Base-by-base conservation (phyloP, 306 rosid genomes). In the Acacia crassicarpa region DNA sequence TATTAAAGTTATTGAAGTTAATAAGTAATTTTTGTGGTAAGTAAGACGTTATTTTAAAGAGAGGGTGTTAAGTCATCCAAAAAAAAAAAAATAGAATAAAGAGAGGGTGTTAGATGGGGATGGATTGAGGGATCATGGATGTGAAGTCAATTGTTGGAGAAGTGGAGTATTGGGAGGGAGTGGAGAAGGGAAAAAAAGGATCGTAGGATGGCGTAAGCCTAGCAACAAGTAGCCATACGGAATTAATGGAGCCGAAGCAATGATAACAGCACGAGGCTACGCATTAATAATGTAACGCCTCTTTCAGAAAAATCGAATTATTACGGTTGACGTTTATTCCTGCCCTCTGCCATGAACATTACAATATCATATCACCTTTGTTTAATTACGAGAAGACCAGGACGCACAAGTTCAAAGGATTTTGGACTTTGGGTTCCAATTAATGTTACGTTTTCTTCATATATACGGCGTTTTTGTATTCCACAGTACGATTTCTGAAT, bases 271-370 rank as follows among this genome's bases (percentile, higher is more conserved):
- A 32, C 16, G 69, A 63, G 53, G 53, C 53, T 8, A n/a, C n/a
- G 69, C 41, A 63, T 27, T 30, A 14, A 30, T 30, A 5, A 6
- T 14, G 11, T 30, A 15, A 15, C 14, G 19, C 5, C 5, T 15
- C 11, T 5, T 63, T 63, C 68, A 35, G 74, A 77, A 59, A 38
- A 30, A 11, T 45, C 9, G 63, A 77, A 63, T 77, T 62, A 62
- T 76, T 76, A 67, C 80, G 16, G 61, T 76, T 76, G 80, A 76
- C 80, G 45, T 44, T 56, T n/a, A 8, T 56, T 27, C 59, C 59
- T 53, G 6, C 9, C 59, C 25, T 53, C 59, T 53, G 22, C 59
- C 59, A 53, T 53, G 59, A 4, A 38, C 41, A 6, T 6, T 38
- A 38, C 1, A 5, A 38, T 38, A 38, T 32, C 35, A 32, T 32